Percentiles rank a stretch among this genome's conserved stretches.
These are phyloP conservation scores for Dactylellina drechsleri DNA, from an alignment of 2,329 filamentous ascomycete species.

Conservation along the genomic window DNA sequence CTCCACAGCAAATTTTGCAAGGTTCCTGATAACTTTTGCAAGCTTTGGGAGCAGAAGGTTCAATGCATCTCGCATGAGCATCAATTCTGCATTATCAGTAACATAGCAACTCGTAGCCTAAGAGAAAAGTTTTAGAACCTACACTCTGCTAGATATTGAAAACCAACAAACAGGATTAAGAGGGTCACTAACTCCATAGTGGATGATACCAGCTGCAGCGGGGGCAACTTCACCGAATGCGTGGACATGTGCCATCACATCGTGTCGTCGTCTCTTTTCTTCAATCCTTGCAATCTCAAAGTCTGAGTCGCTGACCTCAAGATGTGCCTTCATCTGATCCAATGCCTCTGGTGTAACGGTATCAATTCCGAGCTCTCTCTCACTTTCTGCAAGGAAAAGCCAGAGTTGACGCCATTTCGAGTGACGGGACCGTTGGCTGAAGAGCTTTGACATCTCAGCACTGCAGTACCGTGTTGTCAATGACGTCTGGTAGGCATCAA, in stretches of 20 bases:
- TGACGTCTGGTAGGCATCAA: conserved; percentile 73
- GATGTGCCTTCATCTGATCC: conserved; percentile 77
- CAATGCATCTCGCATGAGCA: conserved; percentile 78
- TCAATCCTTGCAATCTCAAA: conserved; percentile 79
- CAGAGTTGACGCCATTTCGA: conserved; percentile 86
- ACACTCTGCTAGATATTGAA: not conserved
- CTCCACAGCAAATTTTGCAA: conserved; percentile 76
- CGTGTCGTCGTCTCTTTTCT: conserved; percentile 77
- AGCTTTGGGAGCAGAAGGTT: conserved; percentile 81
- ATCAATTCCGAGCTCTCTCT: conserved; percentile 81
- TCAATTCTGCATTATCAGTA: conserved; percentile 81
- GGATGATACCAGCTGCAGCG: conserved; percentile 83
- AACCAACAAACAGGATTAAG: not conserved
- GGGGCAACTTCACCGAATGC: conserved; percentile 79
- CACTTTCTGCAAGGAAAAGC: conserved; percentile 82
- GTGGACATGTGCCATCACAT: conserved; percentile 75
- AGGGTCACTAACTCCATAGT: conserved; percentile 64
- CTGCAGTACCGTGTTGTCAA: conserved; percentile 76
- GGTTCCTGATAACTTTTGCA: conserved; percentile 79
- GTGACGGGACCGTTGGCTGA: conserved; percentile 78
- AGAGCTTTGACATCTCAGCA: conserved; percentile 79
- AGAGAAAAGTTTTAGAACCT: not conserved
- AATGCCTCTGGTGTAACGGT: conserved; percentile 78
- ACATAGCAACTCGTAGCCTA: conserved; percentile 66
- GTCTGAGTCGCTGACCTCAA: conserved; percentile 79